Evolutionary conservation across 1,284 basidiomycete genomes (phyloP), one percentile per base, ranked within the genome.

Genomic region (Ustilago shanxiensis): DNA sequence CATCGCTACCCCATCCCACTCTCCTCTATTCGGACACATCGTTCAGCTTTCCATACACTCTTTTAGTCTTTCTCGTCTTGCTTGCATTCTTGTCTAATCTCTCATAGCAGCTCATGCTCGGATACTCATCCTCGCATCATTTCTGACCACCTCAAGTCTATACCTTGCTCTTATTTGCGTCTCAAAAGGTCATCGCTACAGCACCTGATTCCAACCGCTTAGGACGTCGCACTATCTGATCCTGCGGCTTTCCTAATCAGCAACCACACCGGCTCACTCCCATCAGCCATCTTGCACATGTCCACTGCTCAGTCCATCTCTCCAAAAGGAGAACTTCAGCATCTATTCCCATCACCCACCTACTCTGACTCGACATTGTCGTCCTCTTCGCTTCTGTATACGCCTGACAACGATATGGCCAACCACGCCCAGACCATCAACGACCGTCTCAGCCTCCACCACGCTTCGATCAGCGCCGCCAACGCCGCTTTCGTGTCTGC

Each of bases 311-410:
- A 72, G 20, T 41, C 65, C 28, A 65, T 49, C 59, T 65, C 69
- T 68, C 73, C 73, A 54, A 62, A 53, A 60, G 73, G 73, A 66
- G 73, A 64, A 47, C 35, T 57, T 28, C 60, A 73, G 31, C 60
- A 60, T 22, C 60, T 79, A 13, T 75, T 76, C 47, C 69, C 79
- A 28, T 80, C 77, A 39, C 79, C 79, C 18, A 73, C 70, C 7
- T 76, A 77, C 56, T 80, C 79, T 16, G 69, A 76, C 29, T 79
- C 77, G 56, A 67, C 72, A 3, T 49, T 60, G 8, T 72, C 76
- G 54, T 73, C 77, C 31, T 66, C 75, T 29, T 73, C 79, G 26
- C 66, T 54, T 39, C 60, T 79, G 56, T 79, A 62, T 71, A 80
- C 79, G 26, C 79, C 79, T 2, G 79, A 76, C 26, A 69, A 70